These are phyloP conservation scores for Purpureocillium takamizusanense DNA, from an alignment of 2,329 filamentous ascomycete species.

Conservation along the genomic window DNA sequence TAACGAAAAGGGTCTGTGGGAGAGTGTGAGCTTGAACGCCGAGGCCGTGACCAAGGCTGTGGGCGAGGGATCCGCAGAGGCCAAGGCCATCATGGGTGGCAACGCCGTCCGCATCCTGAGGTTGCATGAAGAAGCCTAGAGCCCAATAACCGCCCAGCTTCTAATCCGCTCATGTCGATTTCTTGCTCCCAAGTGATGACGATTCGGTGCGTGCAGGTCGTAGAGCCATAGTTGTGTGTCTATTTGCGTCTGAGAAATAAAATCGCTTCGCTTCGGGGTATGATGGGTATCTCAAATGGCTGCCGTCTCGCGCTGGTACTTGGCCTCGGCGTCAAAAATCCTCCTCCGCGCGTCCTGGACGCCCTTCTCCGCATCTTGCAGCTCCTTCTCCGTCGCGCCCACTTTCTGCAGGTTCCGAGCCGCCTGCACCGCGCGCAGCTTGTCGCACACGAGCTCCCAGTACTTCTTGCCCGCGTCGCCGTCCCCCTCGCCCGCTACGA, in stretches of 20 bases:
- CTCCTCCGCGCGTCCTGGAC: slow-evolving; percentile 20
- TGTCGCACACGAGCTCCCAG: slow-evolving; percentile 32
- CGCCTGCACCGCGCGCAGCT: slow-evolving; percentile 28
- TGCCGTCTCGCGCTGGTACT: slow-evolving; percentile 20
- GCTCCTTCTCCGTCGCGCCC: slow-evolving; percentile 14
- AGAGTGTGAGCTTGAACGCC: slow-evolving; percentile 50
- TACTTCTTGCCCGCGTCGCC: slow-evolving; percentile 22
- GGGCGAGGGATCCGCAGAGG: slow-evolving; percentile 32
- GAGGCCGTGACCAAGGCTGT: slow-evolving; percentile 46
- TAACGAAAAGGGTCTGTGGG: slow-evolving; percentile 57
- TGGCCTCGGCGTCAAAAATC: slow-evolving; percentile 28
- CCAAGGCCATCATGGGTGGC: slow-evolving; percentile 46
- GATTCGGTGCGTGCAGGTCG: no score
- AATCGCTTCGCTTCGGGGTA: no score
- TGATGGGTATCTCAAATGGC: slow-evolving; percentile 8
- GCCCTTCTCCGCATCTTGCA: slow-evolving; percentile 18
- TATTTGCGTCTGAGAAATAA: no score
- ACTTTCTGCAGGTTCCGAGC: slow-evolving; percentile 20
- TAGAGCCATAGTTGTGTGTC: no score
- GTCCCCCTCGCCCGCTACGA: slow-evolving; percentile 16
- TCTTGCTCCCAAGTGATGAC: not conserved
- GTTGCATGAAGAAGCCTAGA: slow-evolving; percentile 15
- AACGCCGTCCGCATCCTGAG: slow-evolving; percentile 48
- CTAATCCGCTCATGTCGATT: no score
- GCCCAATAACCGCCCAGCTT: no score